Conservation (phyloP, 2,329 filamentous ascomycete genomes). For the Aspergillus hiratsukae region DNA sequence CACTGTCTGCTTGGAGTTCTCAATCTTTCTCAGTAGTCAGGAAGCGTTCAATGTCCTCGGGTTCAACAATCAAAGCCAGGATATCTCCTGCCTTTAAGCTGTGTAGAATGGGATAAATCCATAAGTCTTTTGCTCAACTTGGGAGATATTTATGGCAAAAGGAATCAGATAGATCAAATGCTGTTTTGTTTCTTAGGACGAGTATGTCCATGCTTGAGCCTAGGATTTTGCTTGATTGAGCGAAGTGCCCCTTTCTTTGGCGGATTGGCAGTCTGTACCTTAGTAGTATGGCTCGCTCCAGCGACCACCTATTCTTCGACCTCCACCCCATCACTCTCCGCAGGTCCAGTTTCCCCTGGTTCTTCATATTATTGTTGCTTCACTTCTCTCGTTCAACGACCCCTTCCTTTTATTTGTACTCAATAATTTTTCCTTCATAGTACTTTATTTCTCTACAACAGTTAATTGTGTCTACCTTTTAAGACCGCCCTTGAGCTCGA, state of each 20-base stretch:
- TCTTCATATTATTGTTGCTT: slow-evolving; percentile 16
- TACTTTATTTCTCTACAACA: slow-evolving; percentile 8
- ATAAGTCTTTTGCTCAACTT: not conserved
- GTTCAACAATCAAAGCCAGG: too few relatives aligned
- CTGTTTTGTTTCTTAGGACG: not conserved
- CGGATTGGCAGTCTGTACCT: slow-evolving; percentile 15
- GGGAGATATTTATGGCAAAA: not conserved
- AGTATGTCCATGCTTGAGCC: not conserved
- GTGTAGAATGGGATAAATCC: not conserved
- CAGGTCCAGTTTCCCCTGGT: slow-evolving; percentile 18
- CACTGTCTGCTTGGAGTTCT: not conserved
- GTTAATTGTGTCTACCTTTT: slow-evolving; percentile 6
- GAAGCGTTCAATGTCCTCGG: not conserved
- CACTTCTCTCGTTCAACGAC: slow-evolving; percentile 23
- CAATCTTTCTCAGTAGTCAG: not conserved
- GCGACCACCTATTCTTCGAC: slow-evolving; percentile 16
- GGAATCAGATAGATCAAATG: not conserved
- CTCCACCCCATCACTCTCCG: slow-evolving; percentile 19
- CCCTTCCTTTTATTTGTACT: slow-evolving; percentile 11
- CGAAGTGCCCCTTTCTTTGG: slow-evolving; percentile 28
- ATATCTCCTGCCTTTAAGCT: not conserved
- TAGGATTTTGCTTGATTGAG: slow-evolving; percentile 8
- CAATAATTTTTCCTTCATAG: slow-evolving; percentile 6
- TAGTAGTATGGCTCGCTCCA: slow-evolving; percentile 9
- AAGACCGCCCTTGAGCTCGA: slow-evolving; percentile 6